Evolutionary conservation across 257 asterid genomes (phyloP).

Genomic region (Scutellaria minor): DNA sequence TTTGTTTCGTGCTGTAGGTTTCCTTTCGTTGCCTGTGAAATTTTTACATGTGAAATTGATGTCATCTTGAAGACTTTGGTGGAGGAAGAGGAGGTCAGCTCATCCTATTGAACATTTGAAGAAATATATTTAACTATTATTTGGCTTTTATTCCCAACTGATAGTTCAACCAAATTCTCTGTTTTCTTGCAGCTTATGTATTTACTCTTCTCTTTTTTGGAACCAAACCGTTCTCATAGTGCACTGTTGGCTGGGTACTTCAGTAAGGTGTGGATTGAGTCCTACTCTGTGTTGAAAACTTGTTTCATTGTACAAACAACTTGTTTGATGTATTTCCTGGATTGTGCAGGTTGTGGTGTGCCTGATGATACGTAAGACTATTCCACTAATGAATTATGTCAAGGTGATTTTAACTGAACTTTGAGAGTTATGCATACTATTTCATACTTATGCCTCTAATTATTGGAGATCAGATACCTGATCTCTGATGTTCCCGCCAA

Average conservation of each 20-base stretch:
- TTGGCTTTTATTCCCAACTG: slow-evolving; percentile 27
- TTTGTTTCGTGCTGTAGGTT: slow-evolving; percentile 57
- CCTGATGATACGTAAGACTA: slow-evolving; percentile 85
- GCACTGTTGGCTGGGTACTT: slow-evolving; percentile 95
- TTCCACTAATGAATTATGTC: slow-evolving; percentile 81
- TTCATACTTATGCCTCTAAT: slow-evolving; percentile 2
- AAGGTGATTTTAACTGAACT: slow-evolving; percentile 56
- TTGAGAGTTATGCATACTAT: background rate
- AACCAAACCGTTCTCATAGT: slow-evolving; percentile 82
- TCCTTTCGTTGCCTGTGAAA: slow-evolving; percentile 95
- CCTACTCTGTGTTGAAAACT: slow-evolving; percentile 14
- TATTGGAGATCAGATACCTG: slow-evolving; percentile 8
- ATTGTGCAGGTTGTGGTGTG: slow-evolving; percentile 80
- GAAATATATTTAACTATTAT: slow-evolving; percentile 23
- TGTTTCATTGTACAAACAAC: slow-evolving; percentile 30
- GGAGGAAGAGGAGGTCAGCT: slow-evolving; percentile 89
- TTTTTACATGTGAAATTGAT: slow-evolving; percentile 95
- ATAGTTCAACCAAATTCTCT: slow-evolving; percentile 30
- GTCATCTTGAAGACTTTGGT: slow-evolving; percentile 95
- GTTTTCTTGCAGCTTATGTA: slow-evolving; percentile 80
- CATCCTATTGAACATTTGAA: slow-evolving; percentile 12
- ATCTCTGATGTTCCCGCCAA: background rate
- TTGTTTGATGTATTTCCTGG: slow-evolving; percentile 37
- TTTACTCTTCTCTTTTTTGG: slow-evolving; percentile 90
- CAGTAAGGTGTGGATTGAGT: slow-evolving; percentile 70